Conservation (phyloP, 2,329 filamentous ascomycete genomes). For the Fusarium sp. region DNA sequence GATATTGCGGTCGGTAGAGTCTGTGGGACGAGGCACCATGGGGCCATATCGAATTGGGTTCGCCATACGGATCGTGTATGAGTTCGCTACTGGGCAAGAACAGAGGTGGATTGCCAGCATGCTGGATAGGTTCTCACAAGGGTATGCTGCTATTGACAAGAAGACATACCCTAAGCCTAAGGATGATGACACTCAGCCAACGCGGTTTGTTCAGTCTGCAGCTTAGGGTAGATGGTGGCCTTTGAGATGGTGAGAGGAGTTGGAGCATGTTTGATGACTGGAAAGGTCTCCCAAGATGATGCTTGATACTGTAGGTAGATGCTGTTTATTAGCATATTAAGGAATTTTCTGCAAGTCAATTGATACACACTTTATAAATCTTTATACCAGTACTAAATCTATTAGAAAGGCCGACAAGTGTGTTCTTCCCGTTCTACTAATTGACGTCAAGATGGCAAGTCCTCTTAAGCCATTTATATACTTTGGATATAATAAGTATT, state of each 20-base stretch:
- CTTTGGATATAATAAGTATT: too few species aligned
- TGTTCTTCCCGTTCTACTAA: background rate
- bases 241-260: background rate
- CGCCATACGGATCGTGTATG: constrained; percentile 51
- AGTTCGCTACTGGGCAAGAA: constrained; percentile 48
- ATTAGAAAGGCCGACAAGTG: background rate
- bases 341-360: background rate
- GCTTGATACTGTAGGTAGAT: background rate
- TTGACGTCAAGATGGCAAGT: too few species aligned
- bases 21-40: constrained; percentile 49
- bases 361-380: background rate
- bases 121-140: constrained; percentile 45
- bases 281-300: background rate
- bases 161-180: constrained; percentile 42
- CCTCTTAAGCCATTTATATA: background rate
- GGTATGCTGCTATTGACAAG: constrained; percentile 48
- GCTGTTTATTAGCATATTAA: background rate
- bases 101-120: constrained; percentile 49
- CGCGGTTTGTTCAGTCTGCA: background rate
- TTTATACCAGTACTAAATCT: background rate
- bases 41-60: constrained; percentile 52
- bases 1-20: constrained; percentile 52
- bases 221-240: background rate
- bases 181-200: constrained; percentile 11
- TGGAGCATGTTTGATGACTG: background rate